A percentile compares a stretch with the other conserved stretches of the same genome.
phyloP scores from a whole-genome alignment of 139 green algal species.

The Deuterostichococcus epilithicus region DNA sequence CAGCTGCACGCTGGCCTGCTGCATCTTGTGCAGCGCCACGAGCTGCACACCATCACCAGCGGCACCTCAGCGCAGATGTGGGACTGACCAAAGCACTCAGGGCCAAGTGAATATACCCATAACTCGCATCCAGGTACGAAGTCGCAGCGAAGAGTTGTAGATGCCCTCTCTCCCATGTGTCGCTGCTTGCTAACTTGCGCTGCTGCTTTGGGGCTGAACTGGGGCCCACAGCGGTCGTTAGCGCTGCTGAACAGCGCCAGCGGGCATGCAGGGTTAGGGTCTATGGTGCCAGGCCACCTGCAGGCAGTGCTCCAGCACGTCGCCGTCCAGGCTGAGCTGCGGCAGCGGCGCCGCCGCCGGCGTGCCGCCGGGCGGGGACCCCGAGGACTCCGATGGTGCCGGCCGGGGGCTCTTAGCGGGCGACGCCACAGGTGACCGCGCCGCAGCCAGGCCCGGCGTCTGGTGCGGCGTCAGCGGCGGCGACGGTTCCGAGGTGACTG shows the following conservation, averaged over 20 bases:
- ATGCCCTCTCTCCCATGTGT: no score
- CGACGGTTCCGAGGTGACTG: background rate
- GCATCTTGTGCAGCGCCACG: slow-evolving; percentile 16
- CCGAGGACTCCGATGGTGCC: background rate
- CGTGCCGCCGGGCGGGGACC: background rate
- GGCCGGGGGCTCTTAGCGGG: background rate
- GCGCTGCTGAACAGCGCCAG: no score
- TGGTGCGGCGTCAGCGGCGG: background rate
- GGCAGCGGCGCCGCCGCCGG: background rate
- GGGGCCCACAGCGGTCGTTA: no score
- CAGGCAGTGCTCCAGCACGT: slow-evolving; percentile 14
- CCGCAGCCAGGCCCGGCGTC: background rate
- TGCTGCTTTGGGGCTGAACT: no score
- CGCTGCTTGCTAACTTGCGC: no score
- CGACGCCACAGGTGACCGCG: background rate
- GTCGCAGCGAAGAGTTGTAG: no score
- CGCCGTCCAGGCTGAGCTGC: background rate
- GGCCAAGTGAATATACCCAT: no score
- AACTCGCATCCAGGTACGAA: no score
- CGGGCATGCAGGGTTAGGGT: no score
- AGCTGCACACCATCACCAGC: slow-evolving; percentile 8
- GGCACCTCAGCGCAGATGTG: no score
- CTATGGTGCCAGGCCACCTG: background rate
- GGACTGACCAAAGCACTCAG: no score
- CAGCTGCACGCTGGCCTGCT: slow-evolving; percentile 27